Base-by-base conservation (phyloP, 805 yeast genomes). In the Pichia thaimueangensis region DNA sequence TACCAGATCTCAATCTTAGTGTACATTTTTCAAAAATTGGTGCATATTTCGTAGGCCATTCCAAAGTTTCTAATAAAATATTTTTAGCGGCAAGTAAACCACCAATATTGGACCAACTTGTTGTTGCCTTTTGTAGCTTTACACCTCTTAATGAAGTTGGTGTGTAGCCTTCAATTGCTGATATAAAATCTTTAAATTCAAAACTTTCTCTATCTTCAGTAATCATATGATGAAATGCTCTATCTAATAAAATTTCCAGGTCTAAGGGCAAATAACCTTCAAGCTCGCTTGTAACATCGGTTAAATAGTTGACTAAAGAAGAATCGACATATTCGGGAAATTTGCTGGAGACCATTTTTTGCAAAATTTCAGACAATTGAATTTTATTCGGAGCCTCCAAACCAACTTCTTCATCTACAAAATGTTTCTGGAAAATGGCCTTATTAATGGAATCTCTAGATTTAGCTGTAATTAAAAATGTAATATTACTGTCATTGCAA, bases 11-110 rank as follows among this genome's bases (percentile, higher is more conserved):
- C 40, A 91, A 68, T 42, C 97, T 67, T 40, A 91, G 66, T 0
- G 97, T 95, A 55, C 95, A 86, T 47, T 78, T 78, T 15, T 82
- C 80, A 63, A 93, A 91, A n/a, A 91, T 86, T 6, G 97, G 96
- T 0, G 96, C 94, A 57, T 91, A 91, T 54, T 82, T 87, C 1
- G 95, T 86, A 2, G 98, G 98, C 97, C 97, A 91, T 56, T 93
- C 97, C 27, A 91, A 64, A 0, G 97, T 93, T 57, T 91, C 97
- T 39, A 87, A 60, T 9, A 91, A 63, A 0, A 86, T 67, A 9
- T 73, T 68, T 56, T 91, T 91, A 1, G 94, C 93, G 13, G 78
- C 82, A 16, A 65, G 65, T 42, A 91, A 66, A 0, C 97, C 98
- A 6, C 97, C 98, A 50, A 91, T 86, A 51, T 88, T 95, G 2